phyloP scores from a whole-genome alignment of 2,329 filamentous ascomycete species.

The Fusarium globosum region DNA sequence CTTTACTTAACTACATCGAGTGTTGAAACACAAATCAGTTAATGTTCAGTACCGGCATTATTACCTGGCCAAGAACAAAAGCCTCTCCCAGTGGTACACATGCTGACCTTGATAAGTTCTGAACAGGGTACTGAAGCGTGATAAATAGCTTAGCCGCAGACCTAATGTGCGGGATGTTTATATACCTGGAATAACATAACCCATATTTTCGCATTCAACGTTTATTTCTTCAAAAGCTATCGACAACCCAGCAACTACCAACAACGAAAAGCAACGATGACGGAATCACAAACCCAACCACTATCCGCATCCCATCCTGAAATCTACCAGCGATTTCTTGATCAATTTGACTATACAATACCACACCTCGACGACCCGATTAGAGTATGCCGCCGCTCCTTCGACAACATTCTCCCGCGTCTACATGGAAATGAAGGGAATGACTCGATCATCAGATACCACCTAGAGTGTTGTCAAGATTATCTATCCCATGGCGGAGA shows the following conservation, averaged over 20 bases:
- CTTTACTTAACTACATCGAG: rapidly evolving
- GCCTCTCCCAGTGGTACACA: rapidly evolving
- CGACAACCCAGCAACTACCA: background rate
- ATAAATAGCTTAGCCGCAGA: background rate
- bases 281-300: background rate
- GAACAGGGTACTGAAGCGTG: rapidly evolving
- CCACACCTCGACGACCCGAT: background rate
- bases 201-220: rapidly evolving
- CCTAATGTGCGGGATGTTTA: background rate
- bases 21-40: rapidly evolving
- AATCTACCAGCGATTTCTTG: background rate
- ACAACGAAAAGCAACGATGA: rapidly evolving
- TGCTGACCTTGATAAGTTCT: rapidly evolving
- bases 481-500: background rate
- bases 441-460: rapidly evolving
- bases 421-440: background rate
- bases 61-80: background rate
- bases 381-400: background rate
- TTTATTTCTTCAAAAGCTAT: rapidly evolving
- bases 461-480: background rate
- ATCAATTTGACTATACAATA: background rate
- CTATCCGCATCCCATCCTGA: background rate
- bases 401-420: background rate
- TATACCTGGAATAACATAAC: rapidly evolving
- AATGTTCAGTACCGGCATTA: rapidly evolving